Evolutionary conservation across 2,329 filamentous ascomycete species (phyloP).

Genomic region (Geosmithia putterillii): DNA sequence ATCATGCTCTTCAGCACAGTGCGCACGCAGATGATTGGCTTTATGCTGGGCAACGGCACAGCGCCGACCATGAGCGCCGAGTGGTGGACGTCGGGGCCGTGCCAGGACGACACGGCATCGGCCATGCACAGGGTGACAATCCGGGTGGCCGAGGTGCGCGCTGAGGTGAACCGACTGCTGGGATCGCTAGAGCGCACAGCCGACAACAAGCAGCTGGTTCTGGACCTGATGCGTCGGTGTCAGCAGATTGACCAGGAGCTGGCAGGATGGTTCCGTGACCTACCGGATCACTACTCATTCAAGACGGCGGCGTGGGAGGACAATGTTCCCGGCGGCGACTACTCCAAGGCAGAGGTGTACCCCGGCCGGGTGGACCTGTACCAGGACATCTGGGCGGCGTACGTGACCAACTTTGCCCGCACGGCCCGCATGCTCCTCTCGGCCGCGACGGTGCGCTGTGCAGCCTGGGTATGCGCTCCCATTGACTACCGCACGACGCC

Average conservation of each 20-base stretch:
- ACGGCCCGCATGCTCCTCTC: constrained; percentile 41
- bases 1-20: constrained; percentile 46
- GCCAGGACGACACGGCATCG: constrained; percentile 33
- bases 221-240: constrained; percentile 36
- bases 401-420: constrained; percentile 42
- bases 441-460: constrained; percentile 43
- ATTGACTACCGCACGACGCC: constrained; percentile 51
- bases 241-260: constrained; percentile 40
- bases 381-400: constrained; percentile 44
- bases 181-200: constrained; percentile 29
- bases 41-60: constrained; percentile 40
- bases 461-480: constrained; percentile 47
- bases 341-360: constrained; percentile 40
- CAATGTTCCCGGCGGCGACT: constrained; percentile 37
- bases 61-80: constrained; percentile 39
- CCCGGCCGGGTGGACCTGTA: constrained; percentile 50
- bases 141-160: constrained; percentile 40
- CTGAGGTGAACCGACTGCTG: constrained; percentile 38
- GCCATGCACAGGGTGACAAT: constrained; percentile 40
- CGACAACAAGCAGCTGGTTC: constrained; percentile 36
- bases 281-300: constrained; percentile 38
- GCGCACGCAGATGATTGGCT: constrained; percentile 45
- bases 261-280: constrained; percentile 33
- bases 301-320: constrained; percentile 43
- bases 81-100: constrained; percentile 46